Base-by-base conservation (phyloP, 176 grass and related monocot genomes). In the Carex littledalei region DNA sequence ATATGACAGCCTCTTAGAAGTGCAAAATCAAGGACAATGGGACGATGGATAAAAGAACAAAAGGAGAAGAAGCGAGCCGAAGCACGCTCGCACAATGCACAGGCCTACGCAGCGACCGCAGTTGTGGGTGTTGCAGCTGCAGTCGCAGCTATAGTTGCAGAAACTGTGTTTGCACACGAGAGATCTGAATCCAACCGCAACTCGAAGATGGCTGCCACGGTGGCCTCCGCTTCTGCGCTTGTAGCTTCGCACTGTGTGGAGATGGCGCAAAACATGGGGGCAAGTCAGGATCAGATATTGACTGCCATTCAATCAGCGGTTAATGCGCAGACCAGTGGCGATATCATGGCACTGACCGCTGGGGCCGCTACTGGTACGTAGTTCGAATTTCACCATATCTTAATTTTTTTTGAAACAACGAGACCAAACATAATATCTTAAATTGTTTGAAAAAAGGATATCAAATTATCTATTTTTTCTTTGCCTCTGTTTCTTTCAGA, bases 161-260 rank as follows among this genome's bases (percentile, higher is more conserved):
- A 90, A 76, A 84, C 91, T 21, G 92, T 97, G 31, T 94, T 97
- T 72, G 22, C 75, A 12, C 70, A 61, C 3, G 90, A 97, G 15
- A 86, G 68, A 60, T 49, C 64, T 2, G 91, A 82, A 87, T 73
- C 52, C 26, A 84, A 47, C 64, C 6, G 75, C 24, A 86, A 57
- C n/a, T 64, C 64, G 11, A 94, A 97, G 87, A 92, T 88, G 3
- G 89, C 86, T 2, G 89, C 95, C 4, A 89, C 87, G 18, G 87
- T 94, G 68, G 92, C 92, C 31, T 94, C 92, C 0, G 95, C 95
- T 47, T 91, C 95, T 0, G 92, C 95, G 35, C 87, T 94, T 34
- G 81, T 97, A 80, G 95, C 92, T 45, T 97, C 95, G 9, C 95
- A 97, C 79, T 97, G 95, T 66, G 91, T 97, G 78, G 95, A 97